Conservation (phyloP, 2,329 filamentous ascomycete species). For the Fusarium irregulare region DNA sequence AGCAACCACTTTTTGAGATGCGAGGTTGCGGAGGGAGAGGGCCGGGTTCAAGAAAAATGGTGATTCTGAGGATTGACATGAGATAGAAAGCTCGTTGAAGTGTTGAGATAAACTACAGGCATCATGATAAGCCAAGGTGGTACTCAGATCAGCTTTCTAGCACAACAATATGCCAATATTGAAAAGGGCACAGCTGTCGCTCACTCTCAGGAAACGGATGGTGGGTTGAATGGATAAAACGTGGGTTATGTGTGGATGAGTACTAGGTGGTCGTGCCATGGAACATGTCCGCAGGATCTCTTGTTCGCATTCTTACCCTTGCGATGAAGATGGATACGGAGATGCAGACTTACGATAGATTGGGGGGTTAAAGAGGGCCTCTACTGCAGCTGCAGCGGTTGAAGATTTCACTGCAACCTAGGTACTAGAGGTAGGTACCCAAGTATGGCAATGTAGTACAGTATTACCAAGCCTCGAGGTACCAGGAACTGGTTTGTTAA, state of each 20-base stretch:
- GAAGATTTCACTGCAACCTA: constrained; percentile 11
- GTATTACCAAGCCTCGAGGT: constrained; percentile 12
- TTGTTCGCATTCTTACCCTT: constrained; percentile 23
- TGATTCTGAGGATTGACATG: not conserved
- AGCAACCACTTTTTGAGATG: constrained; percentile 21
- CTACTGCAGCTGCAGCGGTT: constrained; percentile 17
- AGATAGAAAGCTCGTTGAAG: not conserved
- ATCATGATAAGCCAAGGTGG: not conserved
- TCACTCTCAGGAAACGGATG: not conserved
- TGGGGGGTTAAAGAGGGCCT: constrained; percentile 22
- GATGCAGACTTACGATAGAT: not conserved
- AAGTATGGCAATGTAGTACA: not conserved
- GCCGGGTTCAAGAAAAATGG: not conserved
- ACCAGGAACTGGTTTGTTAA: constrained; percentile 20
- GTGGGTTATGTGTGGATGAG: constrained; percentile 27
- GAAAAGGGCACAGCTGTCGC: not conserved
- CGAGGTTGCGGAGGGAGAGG: constrained; percentile 24
- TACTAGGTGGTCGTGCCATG: constrained; percentile 22
- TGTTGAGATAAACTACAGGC: not conserved
- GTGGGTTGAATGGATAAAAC: constrained; percentile 18
- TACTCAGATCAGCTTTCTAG: not conserved
- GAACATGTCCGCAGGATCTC: constrained; percentile 30
- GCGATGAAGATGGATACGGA: constrained; percentile 16
- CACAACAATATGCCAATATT: not conserved
- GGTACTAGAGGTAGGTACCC: not conserved